Conservation (phyloP, 768 basidiomycete species). For the Chalciporus piperatus region DNA sequence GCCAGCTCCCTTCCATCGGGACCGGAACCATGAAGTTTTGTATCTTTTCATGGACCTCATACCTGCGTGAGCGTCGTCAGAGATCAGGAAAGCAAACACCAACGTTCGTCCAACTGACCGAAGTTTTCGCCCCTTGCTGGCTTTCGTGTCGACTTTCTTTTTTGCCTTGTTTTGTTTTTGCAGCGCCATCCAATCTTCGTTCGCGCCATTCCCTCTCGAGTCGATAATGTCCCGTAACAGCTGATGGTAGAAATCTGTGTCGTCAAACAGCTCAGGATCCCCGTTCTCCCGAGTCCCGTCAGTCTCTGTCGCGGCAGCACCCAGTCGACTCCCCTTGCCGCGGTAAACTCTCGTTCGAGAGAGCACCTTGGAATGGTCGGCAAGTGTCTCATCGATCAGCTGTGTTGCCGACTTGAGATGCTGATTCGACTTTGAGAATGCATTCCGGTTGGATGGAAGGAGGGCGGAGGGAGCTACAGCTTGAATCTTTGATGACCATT, state of each 20-base stretch:
- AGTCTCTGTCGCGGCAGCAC: constrained; percentile 29
- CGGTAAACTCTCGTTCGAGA: constrained; percentile 60
- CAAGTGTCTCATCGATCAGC: constrained; percentile 72
- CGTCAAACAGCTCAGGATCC: constrained; percentile 67
- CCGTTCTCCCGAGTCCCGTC: constrained; percentile 35
- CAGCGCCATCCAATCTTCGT: constrained; percentile 59
- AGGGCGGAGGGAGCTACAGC: constrained; percentile 83
- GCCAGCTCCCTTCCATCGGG: constrained; percentile 67
- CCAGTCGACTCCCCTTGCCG: constrained; percentile 46
- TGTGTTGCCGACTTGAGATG: constrained; percentile 64
- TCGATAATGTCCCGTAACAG: constrained; percentile 91
- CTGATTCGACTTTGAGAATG: constrained; percentile 61
- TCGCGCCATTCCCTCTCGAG: constrained; percentile 43
- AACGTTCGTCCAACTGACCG: constrained; percentile 45
- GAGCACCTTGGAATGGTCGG: constrained; percentile 56
- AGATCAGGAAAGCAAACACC: background rate
- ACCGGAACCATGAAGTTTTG: constrained; percentile 98
- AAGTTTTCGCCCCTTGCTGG: constrained; percentile 92
- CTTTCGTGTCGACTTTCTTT: constrained; percentile 92
- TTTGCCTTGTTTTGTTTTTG: constrained; percentile 72
- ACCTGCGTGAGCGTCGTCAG: constrained; percentile 44
- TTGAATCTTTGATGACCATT: constrained; percentile 96
- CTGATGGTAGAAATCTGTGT: constrained; percentile 92
- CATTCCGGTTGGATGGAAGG: constrained; percentile 63
- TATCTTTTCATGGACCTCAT: constrained; percentile 93